Percentiles rank a stretch among this genome's conserved stretches.
Conservation (phyloP, 1,284 basidiomycete genomes). For the Ustilago curta region DNA sequence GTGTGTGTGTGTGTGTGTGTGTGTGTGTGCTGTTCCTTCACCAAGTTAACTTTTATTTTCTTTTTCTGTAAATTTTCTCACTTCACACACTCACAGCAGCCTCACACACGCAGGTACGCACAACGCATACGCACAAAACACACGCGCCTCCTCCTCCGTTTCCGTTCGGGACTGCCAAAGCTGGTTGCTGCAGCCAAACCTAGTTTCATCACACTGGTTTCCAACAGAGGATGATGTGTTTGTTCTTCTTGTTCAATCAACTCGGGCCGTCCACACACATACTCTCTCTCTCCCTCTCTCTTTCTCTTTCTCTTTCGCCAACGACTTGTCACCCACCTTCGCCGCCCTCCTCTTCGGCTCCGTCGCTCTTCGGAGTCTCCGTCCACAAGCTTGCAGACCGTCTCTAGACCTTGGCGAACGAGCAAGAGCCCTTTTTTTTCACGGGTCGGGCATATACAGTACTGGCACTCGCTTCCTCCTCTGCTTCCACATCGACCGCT, state of each 20-base stretch:
- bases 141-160: conserved; percentile 14
- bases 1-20: no score
- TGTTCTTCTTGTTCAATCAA: conserved; percentile 2
- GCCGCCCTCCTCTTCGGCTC: background rate
- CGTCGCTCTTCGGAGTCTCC: conserved; percentile 2
- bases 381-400: conserved; percentile 1
- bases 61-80: no score
- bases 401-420: no score
- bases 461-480: no score
- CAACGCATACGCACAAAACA: conserved; percentile 6
- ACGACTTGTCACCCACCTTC: background rate
- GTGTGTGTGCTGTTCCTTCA: no score
- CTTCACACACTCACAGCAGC: background rate
- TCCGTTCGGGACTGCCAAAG: conserved; percentile 4
- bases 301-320: background rate
- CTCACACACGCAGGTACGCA: conserved; percentile 8
- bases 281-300: background rate
- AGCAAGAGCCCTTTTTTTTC: background rate
- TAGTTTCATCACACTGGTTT: no score
- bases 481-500: no score
- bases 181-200: background rate
- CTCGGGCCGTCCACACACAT: conserved; percentile 3
- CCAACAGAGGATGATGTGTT: background rate
- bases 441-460: background rate
- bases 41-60: no score